These are phyloP conservation scores for Xylaria sp. DNA, from an alignment of 495 filamentous ascomycete species.

Conservation along the genomic window DNA sequence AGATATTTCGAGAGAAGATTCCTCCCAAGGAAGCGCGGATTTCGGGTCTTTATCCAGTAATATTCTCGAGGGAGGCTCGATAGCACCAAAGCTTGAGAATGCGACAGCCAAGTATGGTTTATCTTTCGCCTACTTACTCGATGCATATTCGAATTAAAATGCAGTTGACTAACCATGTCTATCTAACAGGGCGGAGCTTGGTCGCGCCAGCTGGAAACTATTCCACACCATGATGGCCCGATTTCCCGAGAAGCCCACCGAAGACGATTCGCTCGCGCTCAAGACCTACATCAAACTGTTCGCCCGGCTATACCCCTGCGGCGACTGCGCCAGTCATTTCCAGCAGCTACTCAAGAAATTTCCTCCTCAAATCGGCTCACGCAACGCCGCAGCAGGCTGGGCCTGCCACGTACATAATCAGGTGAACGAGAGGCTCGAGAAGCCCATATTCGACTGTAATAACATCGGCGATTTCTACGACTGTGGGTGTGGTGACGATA, in stretches of 20 bases:
- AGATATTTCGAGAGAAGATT: constrained; percentile 1
- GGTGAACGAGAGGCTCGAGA: constrained; percentile 86
- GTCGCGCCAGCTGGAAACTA: constrained; percentile 88
- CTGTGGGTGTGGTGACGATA: constrained; percentile 88
- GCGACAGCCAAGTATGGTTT: constrained; percentile 80
- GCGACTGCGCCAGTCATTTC: constrained; percentile 94
- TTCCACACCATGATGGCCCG: constrained; percentile 95
- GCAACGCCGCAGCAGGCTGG: constrained; percentile 87
- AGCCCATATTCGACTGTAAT: constrained; percentile 84
- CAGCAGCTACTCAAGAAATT: constrained; percentile 79
- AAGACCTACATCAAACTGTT: constrained; percentile 89
- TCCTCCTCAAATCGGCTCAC: constrained; percentile 88
- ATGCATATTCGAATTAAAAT: background rate
- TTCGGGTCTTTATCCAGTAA: constrained; percentile 40
- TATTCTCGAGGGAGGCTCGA: constrained; percentile 75
- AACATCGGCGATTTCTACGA: constrained; percentile 94
- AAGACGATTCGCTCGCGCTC: constrained; percentile 83
- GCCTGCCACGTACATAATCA: constrained; percentile 94
- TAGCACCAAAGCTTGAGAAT: constrained; percentile 90
- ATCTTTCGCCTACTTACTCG: background rate
- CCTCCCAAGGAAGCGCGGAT: constrained; percentile 29
- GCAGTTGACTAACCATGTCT: constrained; percentile 19
- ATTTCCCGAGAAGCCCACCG: constrained; percentile 84
- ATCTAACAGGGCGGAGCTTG: constrained; percentile 75
- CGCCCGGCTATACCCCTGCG: constrained; percentile 90